Base-by-base conservation (phyloP, 176 grass and related monocot species). In the Aegilops longissima region DNA sequence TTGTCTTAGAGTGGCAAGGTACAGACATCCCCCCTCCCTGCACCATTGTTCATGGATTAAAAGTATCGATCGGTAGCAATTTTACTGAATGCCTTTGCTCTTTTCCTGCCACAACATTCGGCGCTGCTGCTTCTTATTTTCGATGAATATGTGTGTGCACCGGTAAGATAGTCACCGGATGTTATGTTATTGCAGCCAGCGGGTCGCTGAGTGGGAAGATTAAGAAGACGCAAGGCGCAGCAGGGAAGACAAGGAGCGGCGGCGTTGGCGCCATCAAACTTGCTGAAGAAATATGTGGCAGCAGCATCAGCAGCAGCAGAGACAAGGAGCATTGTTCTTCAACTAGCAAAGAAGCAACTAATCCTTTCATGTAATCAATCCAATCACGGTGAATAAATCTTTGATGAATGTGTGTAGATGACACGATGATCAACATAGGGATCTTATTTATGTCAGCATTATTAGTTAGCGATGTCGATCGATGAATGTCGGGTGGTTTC, bases 1-100 rank as follows among this genome's bases (percentile, higher is more conserved):
- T 92, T 79, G 93, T 98, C 66, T 78, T 90, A 12, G 93, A 98
- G 69, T 96, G 96, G 96, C 93, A 98, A 98, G 96, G 96, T 98
- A 94, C 35, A 73, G 20, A 58, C 12, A 82, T 33, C 54, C 54
- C 18, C 18, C 54, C 6, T 58, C 54, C 6, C 54, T 8, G 54
- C 54, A 58, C 54, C 18, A 21, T 58, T 21, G 18, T 73, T 31
- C 61, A 16, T 79, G 14, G 31, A 58, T 69, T 9, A 10, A 1
- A 61, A 42, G 0, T 39, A 44, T 21, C 54, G 8, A 21, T 0
- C 63, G 52, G 13, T n/a, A 78, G 24, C 5, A 21, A 34, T 61
- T 4, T 47, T 65, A 68, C 39, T 29, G 67, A 10, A 44, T 8
- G 25, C 24, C 38, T 51, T 18, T 29, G 65, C 40, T 16, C 12